Evolutionary conservation across 495 filamentous ascomycete species (phyloP), one percentile per base, ranked within the genome.

Genomic region (Bombardia bombarda): DNA sequence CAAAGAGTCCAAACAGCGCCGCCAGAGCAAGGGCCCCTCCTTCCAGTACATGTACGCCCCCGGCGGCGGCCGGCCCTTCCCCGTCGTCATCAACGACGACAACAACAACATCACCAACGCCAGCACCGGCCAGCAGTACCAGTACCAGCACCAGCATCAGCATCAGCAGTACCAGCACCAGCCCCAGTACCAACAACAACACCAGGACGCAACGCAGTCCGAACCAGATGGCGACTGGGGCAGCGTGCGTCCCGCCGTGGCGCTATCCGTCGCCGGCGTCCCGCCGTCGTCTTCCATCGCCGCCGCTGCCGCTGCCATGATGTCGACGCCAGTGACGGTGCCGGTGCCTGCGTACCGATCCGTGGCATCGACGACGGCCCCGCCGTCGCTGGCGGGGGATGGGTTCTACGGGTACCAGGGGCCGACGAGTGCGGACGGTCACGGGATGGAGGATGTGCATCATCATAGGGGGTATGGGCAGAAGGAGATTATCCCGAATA

Each of bases 71-170:
- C 24, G 16, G 14, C 23, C 43, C 1, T 25, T 46, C 19, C 70
- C 74, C 73, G 75, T 23, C 58, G 62, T 65, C 3, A 28, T 17
- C 8, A 28, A 33, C 8, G 32, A 33, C 25, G 25, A 12, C 25
- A 12, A 28, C 25, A 7, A 28, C 12, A 12, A 7, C 12, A 12
- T 28, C 25, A 12, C 7, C 25, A 12, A 28, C 12, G 25, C 25
- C 25, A 12, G 6, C 12, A 12, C 12, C 25, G 25, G 25, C 25
- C 25, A 28, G 12, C 25, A 28, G 12, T n/a, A n/a, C n/a, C n/a
- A n/a, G n/a, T n/a, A n/a, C n/a, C n/a, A n/a, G n/a, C n/a, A n/a
- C n/a, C n/a, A n/a, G n/a, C n/a, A n/a, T n/a, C n/a, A n/a, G n/a
- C n/a, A n/a, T n/a, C n/a, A n/a, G n/a, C n/a, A n/a, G n/a, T n/a